A percentile compares a stretch with the other conserved stretches of the same genome.
Evolutionary conservation across 352 stramenopile genomes (phyloP).

Genomic region (Pythium graminicola): DNA sequence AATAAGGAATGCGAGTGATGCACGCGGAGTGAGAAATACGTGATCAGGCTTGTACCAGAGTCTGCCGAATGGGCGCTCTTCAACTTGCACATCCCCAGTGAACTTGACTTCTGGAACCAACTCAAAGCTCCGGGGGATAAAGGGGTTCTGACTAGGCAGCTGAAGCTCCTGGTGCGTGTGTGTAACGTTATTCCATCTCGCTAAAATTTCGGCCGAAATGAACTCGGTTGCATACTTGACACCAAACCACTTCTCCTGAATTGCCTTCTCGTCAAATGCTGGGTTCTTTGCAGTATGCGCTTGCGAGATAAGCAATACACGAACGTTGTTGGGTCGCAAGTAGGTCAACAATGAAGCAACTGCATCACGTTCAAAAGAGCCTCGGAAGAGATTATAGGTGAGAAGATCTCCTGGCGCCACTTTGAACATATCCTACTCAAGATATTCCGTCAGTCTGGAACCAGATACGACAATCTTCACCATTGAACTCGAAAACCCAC

Average conservation of each 20-base stretch:
- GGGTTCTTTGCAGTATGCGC: conserved; percentile 24
- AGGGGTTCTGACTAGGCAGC: conserved; percentile 38
- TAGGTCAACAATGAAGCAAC: conserved; percentile 27
- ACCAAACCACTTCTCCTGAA: conserved; percentile 52
- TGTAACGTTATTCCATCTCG: conserved; percentile 24
- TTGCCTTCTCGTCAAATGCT: conserved; percentile 4
- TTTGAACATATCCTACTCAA: conserved; percentile 37
- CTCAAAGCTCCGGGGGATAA: conserved; percentile 61
- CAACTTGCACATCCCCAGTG: conserved; percentile 20
- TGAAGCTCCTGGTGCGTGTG: conserved; percentile 16
- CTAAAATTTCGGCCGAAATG: conserved; percentile 27
- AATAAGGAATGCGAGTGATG: conserved; percentile 52
- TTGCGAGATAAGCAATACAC: conserved; percentile 48
- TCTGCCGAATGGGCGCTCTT: conserved; percentile 26
- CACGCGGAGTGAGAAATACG: conserved; percentile 54
- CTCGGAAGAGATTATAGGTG: conserved; percentile 46
- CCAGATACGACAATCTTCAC: background rate
- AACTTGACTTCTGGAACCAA: conserved; percentile 29
- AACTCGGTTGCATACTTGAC: conserved; percentile 39
- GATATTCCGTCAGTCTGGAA: background rate
- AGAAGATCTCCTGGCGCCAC: conserved; percentile 39
- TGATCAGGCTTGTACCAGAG: conserved; percentile 68
- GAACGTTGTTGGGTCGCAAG: conserved; percentile 40
- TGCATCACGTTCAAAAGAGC: conserved; percentile 29
- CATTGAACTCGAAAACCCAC: conserved; percentile 1